phyloP scores from a whole-genome alignment of 345 rosid genomes.

The Ricinus communis region DNA sequence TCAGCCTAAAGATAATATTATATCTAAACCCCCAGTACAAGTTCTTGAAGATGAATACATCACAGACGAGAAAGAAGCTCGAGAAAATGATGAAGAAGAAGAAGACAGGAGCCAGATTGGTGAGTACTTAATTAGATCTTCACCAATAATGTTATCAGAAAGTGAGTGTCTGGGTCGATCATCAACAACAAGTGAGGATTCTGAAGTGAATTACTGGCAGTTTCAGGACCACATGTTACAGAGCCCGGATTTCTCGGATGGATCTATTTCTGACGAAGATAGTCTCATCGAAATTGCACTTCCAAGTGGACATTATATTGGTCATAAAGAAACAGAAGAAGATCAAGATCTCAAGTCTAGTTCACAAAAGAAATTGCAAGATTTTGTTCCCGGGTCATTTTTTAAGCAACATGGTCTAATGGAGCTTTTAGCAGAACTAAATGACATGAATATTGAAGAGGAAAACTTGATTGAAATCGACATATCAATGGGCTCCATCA shows the following conservation, averaged over 20 bases:
- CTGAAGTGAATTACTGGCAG: slow-evolving; percentile 39
- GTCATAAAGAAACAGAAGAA: slow-evolving; percentile 24
- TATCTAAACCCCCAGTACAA: background rate
- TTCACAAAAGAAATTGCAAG: slow-evolving; percentile 33
- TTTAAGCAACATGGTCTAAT: slow-evolving; percentile 37
- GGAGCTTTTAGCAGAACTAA: slow-evolving; percentile 53
- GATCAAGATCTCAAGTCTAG: slow-evolving; percentile 9
- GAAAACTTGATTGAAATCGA: slow-evolving; percentile 90
- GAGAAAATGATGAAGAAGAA: background rate
- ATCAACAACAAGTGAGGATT: slow-evolving; percentile 48
- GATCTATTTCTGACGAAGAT: slow-evolving; percentile 70
- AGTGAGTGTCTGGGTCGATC: slow-evolving; percentile 29
- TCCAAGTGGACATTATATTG: slow-evolving; percentile 58
- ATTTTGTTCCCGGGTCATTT: slow-evolving; percentile 27
- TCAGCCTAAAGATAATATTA: background rate
- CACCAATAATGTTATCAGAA: slow-evolving; percentile 28
- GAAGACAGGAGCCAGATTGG: background rate
- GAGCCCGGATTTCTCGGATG: slow-evolving; percentile 46
- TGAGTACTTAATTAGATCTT: background rate
- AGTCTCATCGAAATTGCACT: slow-evolving; percentile 71
- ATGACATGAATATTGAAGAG: slow-evolving; percentile 56
- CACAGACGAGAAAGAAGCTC: background rate
- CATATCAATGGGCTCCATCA: slow-evolving; percentile 74
- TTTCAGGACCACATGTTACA: slow-evolving; percentile 26
- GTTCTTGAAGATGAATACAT: slow-evolving; percentile 1